Conservation (phyloP, 208 protist genomes). For the Crithidia fasciculata region DNA sequence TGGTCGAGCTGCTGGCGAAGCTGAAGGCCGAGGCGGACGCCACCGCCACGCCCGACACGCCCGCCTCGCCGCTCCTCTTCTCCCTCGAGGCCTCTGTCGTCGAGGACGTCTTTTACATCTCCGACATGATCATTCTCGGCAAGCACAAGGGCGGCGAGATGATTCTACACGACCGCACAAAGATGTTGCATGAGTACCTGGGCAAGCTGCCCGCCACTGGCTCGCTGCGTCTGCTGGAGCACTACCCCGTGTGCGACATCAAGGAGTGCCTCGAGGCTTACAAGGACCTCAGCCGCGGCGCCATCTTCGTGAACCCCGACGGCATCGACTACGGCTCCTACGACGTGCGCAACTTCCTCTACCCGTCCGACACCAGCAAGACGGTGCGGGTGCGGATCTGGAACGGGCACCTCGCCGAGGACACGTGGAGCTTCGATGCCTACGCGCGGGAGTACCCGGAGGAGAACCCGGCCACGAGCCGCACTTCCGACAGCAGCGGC, state of each 20-base stretch:
- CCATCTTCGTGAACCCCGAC: conserved; percentile 85
- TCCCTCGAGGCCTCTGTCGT: conserved; percentile 79
- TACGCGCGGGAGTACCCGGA: conserved; percentile 53
- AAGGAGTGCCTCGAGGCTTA: conserved; percentile 60
- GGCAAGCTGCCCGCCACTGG: conserved; percentile 47
- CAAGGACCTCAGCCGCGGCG: conserved; percentile 52
- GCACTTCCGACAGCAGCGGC: conserved; percentile 32
- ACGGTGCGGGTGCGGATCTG: conserved; percentile 82
- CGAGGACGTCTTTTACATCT: conserved; percentile 74
- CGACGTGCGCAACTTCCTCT: conserved; percentile 82
- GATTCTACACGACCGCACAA: conserved; percentile 68
- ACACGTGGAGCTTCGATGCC: conserved; percentile 77
- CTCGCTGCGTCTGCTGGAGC: conserved; percentile 58
- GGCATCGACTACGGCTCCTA: conserved; percentile 68
- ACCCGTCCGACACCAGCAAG: conserved; percentile 58
- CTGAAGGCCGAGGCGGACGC: conserved; percentile 32
- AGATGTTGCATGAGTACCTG: conserved; percentile 58
- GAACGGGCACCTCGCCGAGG: conserved; percentile 36
- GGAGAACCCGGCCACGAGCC: conserved; percentile 44
- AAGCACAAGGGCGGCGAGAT: conserved; percentile 49
- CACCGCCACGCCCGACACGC: conserved; percentile 6
- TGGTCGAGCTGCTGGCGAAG: conserved; percentile 42
- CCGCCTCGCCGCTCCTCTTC: conserved; percentile 40
- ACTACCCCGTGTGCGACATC: conserved; percentile 70
- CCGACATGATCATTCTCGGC: conserved; percentile 78